Evolutionary conservation across 305 asterid species (phyloP).

Genomic region (Solanum hybrid): DNA sequence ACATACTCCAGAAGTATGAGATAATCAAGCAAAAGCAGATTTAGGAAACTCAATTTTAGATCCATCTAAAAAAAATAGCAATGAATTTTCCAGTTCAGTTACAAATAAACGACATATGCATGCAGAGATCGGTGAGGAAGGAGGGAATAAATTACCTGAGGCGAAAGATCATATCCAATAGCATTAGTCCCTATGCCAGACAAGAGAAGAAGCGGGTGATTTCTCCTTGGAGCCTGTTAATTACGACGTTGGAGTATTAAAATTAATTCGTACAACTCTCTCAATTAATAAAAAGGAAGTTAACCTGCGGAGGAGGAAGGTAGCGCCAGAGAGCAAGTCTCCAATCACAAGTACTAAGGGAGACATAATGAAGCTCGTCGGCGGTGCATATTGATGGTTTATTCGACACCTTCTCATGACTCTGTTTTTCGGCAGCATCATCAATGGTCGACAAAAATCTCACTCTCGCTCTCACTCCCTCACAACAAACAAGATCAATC

Average conservation of each 20-base stretch:
- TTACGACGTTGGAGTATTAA: neutral
- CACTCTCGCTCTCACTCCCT: neutral
- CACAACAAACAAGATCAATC: neutral
- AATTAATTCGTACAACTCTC: neutral
- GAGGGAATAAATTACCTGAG: conserved; percentile 16
- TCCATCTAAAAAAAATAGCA: neutral
- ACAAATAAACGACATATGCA: neutral
- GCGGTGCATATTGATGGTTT: conserved; percentile 28
- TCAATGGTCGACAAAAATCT: conserved; percentile 27
- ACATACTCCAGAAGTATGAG: neutral
- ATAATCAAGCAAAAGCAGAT: neutral
- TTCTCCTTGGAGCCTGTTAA: conserved; percentile 15
- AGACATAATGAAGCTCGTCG: conserved; percentile 32
- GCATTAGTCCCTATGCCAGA: conserved; percentile 38
- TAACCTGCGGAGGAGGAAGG: conserved; percentile 17
- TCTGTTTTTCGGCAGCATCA: neutral
- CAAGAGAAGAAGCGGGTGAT: conserved; percentile 24
- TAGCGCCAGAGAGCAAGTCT: conserved; percentile 34
- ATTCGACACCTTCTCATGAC: neutral
- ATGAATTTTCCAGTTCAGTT: neutral
- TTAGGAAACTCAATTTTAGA: neutral
- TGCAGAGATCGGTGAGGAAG: neutral
- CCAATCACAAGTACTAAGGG: conserved; percentile 16
- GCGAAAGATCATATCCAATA: conserved; percentile 32
- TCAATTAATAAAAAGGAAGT: neutral